Evolutionary conservation across 345 rosid species (phyloP).

Genomic region (Lepidium africanum): DNA sequence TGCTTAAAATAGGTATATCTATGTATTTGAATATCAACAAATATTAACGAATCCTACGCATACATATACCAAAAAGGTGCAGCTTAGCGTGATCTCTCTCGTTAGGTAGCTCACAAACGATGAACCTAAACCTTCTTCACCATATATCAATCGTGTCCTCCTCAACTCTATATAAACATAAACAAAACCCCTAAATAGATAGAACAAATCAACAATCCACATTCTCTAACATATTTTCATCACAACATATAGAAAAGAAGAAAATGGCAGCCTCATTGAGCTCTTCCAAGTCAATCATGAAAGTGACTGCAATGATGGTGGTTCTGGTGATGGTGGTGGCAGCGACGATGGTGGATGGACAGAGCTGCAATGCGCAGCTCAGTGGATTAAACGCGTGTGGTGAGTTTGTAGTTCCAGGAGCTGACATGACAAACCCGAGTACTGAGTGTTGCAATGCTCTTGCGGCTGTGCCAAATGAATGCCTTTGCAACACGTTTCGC

Average conservation of each 20-base stretch:
- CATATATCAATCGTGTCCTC: background rate
- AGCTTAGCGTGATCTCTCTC: conserved; percentile 8
- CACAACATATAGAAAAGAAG: background rate
- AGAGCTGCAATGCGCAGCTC: conserved; percentile 53
- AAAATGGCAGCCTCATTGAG: conserved; percentile 13
- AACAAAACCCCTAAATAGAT: background rate
- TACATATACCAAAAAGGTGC: background rate
- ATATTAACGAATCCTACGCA: background rate
- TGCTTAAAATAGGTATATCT: background rate
- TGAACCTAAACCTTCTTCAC: conserved; percentile 1
- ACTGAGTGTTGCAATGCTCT: conserved; percentile 58
- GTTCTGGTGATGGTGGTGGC: conserved; percentile 22
- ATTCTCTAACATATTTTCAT: background rate
- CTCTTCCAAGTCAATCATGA: conserved; percentile 15
- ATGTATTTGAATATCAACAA: background rate
- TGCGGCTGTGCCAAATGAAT: conserved; percentile 48
- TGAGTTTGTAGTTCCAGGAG: conserved; percentile 66
- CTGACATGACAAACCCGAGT: conserved; percentile 32
- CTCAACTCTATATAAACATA: conserved; percentile 10
- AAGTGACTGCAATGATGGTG: conserved; percentile 24
- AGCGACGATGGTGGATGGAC: conserved; percentile 30
- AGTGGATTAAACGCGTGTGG: conserved; percentile 55
- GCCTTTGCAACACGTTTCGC: conserved; percentile 78
- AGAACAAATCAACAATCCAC: background rate
- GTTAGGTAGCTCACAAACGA: conserved; percentile 23